Percentiles rank a stretch among this genome's conserved stretches.
Conservation (phyloP, 768 basidiomycete species). For the button mushroom (Agaricus bisporus) region DNA sequence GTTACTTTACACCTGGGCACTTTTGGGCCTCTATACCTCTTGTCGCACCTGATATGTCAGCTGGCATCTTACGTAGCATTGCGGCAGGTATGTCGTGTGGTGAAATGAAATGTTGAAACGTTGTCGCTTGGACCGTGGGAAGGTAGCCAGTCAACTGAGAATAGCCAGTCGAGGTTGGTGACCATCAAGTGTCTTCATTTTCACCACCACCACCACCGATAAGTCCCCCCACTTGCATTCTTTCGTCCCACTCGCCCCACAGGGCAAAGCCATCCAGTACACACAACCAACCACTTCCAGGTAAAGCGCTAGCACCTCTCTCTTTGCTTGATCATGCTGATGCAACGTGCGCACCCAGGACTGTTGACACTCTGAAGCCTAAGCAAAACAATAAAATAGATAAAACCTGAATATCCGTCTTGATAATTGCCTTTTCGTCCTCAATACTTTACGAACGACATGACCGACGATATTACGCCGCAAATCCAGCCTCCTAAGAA, state of each 20-base stretch:
- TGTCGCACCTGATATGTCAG: not conserved
- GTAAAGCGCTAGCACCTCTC: constrained; percentile 19
- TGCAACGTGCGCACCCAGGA: constrained; percentile 12
- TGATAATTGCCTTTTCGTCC: constrained; percentile 34
- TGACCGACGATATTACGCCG: constrained; percentile 76
- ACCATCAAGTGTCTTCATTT: constrained; percentile 44
- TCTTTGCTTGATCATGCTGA: constrained; percentile 7
- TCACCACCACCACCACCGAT: constrained; percentile 38
- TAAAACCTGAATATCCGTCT: constrained; percentile 23
- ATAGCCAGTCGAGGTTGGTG: constrained; percentile 20
- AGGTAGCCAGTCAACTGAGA: constrained; percentile 20
- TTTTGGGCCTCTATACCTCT: constrained; percentile 3
- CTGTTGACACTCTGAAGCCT: constrained; percentile 19
- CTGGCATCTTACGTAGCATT: constrained; percentile 1
- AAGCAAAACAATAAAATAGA: constrained; percentile 36
- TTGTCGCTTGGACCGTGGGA: constrained; percentile 28
- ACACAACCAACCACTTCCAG: constrained; percentile 33
- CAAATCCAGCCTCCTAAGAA: constrained; percentile 55
- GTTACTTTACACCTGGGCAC: not conserved
- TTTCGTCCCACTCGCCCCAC: constrained; percentile 79
- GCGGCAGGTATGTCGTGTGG: not conserved
- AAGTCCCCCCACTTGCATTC: constrained; percentile 39
- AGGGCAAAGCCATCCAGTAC: constrained; percentile 74
- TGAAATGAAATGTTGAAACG: not conserved
- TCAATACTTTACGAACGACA: constrained; percentile 70